These are phyloP conservation scores for Collybiopsis luxurians DNA, from an alignment of 768 basidiomycete genomes.

Conservation along the genomic window DNA sequence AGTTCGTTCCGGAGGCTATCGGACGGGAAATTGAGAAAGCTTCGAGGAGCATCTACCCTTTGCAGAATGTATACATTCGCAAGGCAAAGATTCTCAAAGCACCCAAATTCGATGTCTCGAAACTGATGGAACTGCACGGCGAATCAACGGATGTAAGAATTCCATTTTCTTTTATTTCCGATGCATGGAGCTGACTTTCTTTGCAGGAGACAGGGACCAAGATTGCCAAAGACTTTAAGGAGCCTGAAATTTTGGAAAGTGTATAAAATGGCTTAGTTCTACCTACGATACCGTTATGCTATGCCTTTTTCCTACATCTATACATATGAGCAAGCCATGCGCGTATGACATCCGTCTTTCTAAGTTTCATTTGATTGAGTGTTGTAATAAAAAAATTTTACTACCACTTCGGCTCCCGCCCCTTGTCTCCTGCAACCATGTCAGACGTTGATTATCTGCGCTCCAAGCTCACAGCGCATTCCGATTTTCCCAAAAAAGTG, in stretches of 20 bases:
- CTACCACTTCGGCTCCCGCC: background rate
- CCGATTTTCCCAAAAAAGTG: conserved; percentile 92
- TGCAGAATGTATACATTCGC: conserved; percentile 98
- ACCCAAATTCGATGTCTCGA: conserved; percentile 94
- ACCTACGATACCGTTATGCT: conserved; percentile 1
- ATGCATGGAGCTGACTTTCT: conserved; percentile 11
- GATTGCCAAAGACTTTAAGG: conserved; percentile 95
- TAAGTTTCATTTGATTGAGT: background rate
- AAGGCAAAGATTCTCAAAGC: conserved; percentile 99
- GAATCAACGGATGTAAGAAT: conserved; percentile 87
- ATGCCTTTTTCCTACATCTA: background rate
- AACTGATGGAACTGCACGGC: conserved; percentile 95
- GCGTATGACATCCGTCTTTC: background rate
- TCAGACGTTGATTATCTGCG: conserved; percentile 74
- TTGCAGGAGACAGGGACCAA: conserved; percentile 89
- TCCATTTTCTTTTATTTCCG: background rate
- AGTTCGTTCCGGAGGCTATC: conserved; percentile 98
- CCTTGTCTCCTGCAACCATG: conserved; percentile 37
- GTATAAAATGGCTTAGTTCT: conserved; percentile 55
- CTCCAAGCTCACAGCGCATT: conserved; percentile 55
- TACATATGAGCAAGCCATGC: conserved; percentile 11
- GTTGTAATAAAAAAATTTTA: too few relatives aligned
- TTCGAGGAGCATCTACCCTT: conserved; percentile 91
- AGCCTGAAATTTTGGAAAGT: conserved; percentile 90
- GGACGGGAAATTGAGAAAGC: conserved; percentile 99